Base-by-base conservation (phyloP, 2,329 filamentous ascomycete genomes). In the Ophiostoma tasmaniense region DNA sequence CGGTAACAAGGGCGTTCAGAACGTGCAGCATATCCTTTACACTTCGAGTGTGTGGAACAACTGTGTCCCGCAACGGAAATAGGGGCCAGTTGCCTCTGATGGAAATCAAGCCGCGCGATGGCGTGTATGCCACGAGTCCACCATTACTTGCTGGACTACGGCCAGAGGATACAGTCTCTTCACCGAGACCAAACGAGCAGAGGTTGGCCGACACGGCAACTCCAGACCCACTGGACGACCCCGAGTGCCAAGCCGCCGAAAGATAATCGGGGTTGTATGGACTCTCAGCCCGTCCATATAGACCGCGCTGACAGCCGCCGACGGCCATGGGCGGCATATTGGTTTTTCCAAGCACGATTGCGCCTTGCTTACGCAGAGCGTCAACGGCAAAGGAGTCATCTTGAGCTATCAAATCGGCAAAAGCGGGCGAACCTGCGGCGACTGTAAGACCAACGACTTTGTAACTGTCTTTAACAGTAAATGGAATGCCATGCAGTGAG, bases 1-100 rank as follows among this genome's bases (percentile, higher is more conserved):
- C 8, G 8, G 11, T 8, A n/a, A 25, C 50, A 25, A 55, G 50
- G 3, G n/a, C 50, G n/a, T 25, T 22, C 50, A 55, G 13, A 3
- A 55, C 7, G 50, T 55, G 50, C n/a, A 55, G 7, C 50, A 55
- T 55, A 11, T 55, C 50, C 8, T 25, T 22, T 3, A 59, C 52
- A 13, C 7, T 59, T 10, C 52, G 22, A 14, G 52, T 59, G 13
- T 59, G 52, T 22, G 52, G 84, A 0, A 84, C 82, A 0, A 85
- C 75, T 0, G 83, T 81, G 74, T 87, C 85, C 71, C 84, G 86
- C 0, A 82, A 85, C 0, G 83, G 80, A 72, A 84, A 87, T 1
- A 87, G 75, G 2, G 85, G 84, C 80, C 83, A 86, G 6, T 82
- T 75, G 0, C 85, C 85, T 1, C 84, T 78, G 10, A 81, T 80